These are phyloP conservation scores for Xerophyta viscosa DNA, from an alignment of 106 monocot genomes.

Conservation along the genomic window DNA sequence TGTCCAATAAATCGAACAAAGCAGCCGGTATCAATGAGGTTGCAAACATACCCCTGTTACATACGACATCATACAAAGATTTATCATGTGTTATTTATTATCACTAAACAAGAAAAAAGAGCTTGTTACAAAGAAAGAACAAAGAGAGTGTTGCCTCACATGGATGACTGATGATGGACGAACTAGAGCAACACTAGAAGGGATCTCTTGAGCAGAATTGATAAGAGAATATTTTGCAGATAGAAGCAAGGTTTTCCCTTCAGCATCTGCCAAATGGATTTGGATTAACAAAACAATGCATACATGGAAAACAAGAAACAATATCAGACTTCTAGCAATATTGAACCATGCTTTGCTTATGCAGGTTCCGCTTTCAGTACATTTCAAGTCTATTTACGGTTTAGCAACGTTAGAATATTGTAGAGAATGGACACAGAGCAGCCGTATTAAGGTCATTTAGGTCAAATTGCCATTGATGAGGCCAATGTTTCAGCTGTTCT, in stretches of 20 bases:
- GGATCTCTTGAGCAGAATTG: constrained; percentile 45
- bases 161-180: constrained; percentile 40
- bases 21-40: constrained; percentile 77
- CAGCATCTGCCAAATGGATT: constrained; percentile 36
- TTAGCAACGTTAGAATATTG: too few species aligned
- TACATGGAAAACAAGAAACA: background rate
- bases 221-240: constrained; percentile 86
- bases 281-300: background rate
- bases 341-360: too few species aligned
- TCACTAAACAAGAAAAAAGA: too few species aligned
- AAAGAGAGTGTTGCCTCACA: constrained; percentile 26
- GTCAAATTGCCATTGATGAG: too few species aligned
- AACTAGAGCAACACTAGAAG: constrained; percentile 46
- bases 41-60: constrained; percentile 83
- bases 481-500: too few species aligned
- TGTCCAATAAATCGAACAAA: constrained; percentile 95
- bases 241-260: constrained; percentile 66
- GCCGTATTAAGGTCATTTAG: too few species aligned
- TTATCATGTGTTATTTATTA: too few species aligned
- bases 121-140: too few species aligned
- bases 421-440: too few species aligned
- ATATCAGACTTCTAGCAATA: too few species aligned
- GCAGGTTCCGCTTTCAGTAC: too few species aligned
- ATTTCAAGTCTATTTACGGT: too few species aligned
- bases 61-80: background rate